Conservation (phyloP, 371 early-diverging fungal genomes). For the Mortierella sp. region DNA sequence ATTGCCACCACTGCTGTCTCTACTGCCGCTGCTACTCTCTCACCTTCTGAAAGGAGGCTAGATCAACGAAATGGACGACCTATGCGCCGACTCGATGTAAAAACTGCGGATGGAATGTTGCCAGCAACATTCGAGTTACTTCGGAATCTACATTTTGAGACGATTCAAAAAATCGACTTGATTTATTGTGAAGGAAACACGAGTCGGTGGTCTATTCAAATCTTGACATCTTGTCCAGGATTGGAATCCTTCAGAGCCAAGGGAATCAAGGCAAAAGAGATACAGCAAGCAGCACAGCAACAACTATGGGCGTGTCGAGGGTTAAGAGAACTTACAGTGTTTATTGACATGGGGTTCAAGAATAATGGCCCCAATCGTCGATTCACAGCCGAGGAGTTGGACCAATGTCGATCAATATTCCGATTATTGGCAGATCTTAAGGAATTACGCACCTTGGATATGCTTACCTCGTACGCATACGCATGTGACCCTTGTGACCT, state of each 20-base stretch:
- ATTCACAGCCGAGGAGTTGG: background rate
- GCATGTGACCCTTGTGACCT: background rate
- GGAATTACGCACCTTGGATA: slow-evolving; percentile 1
- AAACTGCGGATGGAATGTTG: background rate
- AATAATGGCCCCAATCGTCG: background rate
- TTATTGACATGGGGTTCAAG: background rate
- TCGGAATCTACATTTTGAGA: background rate
- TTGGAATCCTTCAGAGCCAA: background rate
- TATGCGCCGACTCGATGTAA: background rate
- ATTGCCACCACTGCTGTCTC: no score
- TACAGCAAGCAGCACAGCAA: background rate
- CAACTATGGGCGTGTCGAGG: background rate
- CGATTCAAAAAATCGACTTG: slow-evolving; percentile 1
- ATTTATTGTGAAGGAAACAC: slow-evolving; percentile 3
- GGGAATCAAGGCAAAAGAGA: background rate
- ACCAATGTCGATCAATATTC: slow-evolving; percentile 6
- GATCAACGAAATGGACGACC: background rate
- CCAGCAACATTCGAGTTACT: background rate
- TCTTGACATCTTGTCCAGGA: slow-evolving; percentile 2
- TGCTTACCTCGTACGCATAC: background rate
- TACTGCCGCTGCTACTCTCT: no score
- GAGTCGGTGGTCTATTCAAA: background rate
- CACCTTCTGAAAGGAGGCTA: background rate
- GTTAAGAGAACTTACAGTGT: background rate
- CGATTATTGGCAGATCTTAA: slow-evolving; percentile 1